A percentile compares a stretch with the other conserved stretches of the same genome.
phyloP scores from a whole-genome alignment of 2,329 filamentous ascomycete genomes.

The Microcyclospora pomicola region DNA sequence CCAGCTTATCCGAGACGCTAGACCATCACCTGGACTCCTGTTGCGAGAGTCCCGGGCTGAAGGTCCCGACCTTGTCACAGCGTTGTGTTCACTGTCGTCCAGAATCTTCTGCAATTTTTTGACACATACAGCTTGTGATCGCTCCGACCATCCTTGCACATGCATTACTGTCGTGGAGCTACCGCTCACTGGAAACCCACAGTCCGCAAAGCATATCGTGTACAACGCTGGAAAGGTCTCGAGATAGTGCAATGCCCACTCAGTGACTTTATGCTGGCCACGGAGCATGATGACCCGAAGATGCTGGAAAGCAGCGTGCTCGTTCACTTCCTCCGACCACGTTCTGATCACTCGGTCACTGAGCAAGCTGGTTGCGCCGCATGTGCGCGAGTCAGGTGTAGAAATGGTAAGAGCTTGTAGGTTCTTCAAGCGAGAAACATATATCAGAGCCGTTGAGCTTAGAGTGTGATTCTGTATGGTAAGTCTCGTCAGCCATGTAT shows the following conservation, averaged over 20 bases:
- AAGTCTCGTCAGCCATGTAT: constrained; percentile 2
- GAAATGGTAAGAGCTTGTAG: constrained; percentile 1
- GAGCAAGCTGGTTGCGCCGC: not conserved
- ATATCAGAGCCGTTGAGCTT: not conserved
- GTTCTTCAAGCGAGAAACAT: constrained; percentile 1
- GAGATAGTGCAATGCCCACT: constrained; percentile 1
- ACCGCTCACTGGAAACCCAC: too few relatives aligned
- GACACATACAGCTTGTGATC: too few relatives aligned
- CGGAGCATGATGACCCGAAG: not conserved
- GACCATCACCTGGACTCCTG: too few relatives aligned
- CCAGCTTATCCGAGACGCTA: too few relatives aligned
- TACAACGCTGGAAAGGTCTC: not conserved
- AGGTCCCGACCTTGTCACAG: too few relatives aligned
- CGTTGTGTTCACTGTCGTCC: too few relatives aligned
- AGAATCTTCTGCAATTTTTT: too few relatives aligned
- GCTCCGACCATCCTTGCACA: too few relatives aligned
- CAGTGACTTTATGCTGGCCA: not conserved
- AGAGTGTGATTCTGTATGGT: not conserved
- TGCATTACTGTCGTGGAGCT: too few relatives aligned
- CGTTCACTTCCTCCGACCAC: constrained; percentile 1
- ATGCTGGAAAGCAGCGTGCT: not conserved
- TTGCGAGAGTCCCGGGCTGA: too few relatives aligned
- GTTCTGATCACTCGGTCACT: constrained; percentile 1
- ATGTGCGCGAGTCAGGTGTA: not conserved
- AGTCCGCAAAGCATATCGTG: too few relatives aligned